Conservation (phyloP, 129 eudicot species). For the Helianthus tuberosus region DNA sequence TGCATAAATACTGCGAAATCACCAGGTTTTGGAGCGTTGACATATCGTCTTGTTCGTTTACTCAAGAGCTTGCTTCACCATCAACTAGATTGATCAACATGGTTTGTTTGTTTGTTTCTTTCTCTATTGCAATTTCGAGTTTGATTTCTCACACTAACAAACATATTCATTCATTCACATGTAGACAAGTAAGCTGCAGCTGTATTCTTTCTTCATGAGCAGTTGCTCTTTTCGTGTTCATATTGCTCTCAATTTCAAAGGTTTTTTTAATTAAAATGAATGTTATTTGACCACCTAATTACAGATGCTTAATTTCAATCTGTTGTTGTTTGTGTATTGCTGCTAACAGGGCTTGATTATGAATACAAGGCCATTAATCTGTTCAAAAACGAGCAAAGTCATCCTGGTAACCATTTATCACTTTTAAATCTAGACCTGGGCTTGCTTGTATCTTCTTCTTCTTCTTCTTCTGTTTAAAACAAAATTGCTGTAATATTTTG, state of each 20-base stretch:
- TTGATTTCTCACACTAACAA: background rate
- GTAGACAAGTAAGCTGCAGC: constrained; percentile 36
- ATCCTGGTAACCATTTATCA: constrained; percentile 50
- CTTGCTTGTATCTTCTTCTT: too few relatives aligned
- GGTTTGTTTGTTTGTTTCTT: constrained; percentile 12
- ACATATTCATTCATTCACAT: background rate
- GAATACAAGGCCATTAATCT: constrained; percentile 75
- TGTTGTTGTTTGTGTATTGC: background rate
- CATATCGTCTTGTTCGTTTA: background rate
- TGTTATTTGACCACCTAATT: background rate
- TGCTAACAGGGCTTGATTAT: constrained; percentile 65
- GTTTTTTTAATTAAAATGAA: constrained; percentile 7
- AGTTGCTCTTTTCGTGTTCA: constrained; percentile 68
- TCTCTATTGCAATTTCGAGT: background rate
- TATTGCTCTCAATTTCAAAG: constrained; percentile 67
- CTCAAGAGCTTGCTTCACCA: background rate
- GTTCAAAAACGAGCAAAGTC: constrained; percentile 57
- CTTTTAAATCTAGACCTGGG: background rate
- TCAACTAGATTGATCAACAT: background rate
- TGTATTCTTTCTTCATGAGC: constrained; percentile 57
- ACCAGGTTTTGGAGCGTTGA: background rate
- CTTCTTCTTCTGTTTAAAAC: background rate
- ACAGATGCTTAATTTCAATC: constrained; percentile 1
- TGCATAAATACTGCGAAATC: background rate
- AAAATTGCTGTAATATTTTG: background rate